Base-by-base conservation (phyloP, 768 basidiomycete species). In the Podaxis sp. region DNA sequence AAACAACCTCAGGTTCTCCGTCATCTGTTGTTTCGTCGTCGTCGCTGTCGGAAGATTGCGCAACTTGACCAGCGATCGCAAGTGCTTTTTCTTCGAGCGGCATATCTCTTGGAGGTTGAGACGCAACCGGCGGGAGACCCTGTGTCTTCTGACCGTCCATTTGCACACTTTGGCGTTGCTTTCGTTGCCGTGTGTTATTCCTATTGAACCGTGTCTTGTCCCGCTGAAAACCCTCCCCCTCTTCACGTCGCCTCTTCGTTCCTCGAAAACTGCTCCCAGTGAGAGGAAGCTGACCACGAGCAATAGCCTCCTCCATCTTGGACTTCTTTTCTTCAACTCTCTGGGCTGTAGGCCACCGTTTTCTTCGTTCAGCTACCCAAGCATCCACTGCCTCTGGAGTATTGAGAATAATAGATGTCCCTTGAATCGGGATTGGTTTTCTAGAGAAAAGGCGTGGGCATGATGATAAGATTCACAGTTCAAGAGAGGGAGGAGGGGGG, bases 321-420 rank as follows among this genome's bases (percentile, higher is more conserved):
- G 83, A 80, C 66, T 88, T 88, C 78, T 95, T 97, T 48, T 96
- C 92, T 61, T 83, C 84, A 1, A 92, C 79, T 25, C 85, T 82
- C 51, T 78, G 68, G 32, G 81, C 70, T 16, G 87, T 90, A 10
- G 96, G 96, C 79, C 90, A 98, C 14, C 90, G 84, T 65, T 84
- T 87, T 72, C 86, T 95, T 44, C 96, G 86, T 68, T 98, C 95
- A 13, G 83, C 86, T 51, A 96, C 83, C 96, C 96, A 98, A 35
- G 82, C 84, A 21, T 83, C 84, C 61, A 98, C 75, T 6, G 87
- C 84, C 67, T 94, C 94, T 6, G 89, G 91, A 0, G 90, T 87
- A 66, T 96, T 84, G 16, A 98, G 79, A 9, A 81, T 68, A 18
- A 96, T 71, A 35, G 76, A 86, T 2, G 94, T 96, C 4, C 95